These are phyloP conservation scores for Dioscorea dumetorum DNA, from an alignment of 106 monocot genomes.

Conservation along the genomic window DNA sequence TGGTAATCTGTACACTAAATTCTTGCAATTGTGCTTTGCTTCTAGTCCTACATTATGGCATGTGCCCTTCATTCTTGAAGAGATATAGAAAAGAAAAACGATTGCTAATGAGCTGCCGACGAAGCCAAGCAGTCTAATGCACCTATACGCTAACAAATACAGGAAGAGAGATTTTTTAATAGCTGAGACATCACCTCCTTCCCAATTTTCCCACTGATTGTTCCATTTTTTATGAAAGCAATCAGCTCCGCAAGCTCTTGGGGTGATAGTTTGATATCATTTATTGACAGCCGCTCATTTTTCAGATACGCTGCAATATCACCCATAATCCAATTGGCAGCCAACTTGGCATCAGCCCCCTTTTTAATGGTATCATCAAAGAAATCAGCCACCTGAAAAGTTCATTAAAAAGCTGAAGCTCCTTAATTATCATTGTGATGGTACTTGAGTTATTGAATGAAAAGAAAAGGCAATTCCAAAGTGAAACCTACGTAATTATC, in stretches of 20 bases:
- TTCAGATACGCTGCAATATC: constrained; percentile 93
- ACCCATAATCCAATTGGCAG: constrained; percentile 99
- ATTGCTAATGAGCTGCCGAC: too few species aligned
- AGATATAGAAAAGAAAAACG: too few species aligned
- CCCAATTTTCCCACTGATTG: constrained; percentile 94
- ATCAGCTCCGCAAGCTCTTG: constrained; percentile 82
- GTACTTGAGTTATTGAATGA: too few species aligned
- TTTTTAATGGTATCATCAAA: constrained; percentile 72
- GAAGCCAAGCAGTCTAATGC: not conserved
- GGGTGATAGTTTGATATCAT: constrained; percentile 76
- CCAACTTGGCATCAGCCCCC: constrained; percentile 85
- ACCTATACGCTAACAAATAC: not conserved
- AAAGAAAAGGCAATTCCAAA: not conserved
- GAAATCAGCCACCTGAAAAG: constrained; percentile 67
- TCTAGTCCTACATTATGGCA: too few species aligned
- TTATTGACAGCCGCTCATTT: constrained; percentile 65
- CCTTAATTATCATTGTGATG: not conserved
- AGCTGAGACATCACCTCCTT: constrained; percentile 56
- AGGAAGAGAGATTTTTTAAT: not conserved
- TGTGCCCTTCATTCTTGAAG: too few species aligned
- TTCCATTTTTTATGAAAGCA: constrained; percentile 76
- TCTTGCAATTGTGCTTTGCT: too few species aligned
- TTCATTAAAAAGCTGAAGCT: not conserved
- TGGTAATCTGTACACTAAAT: too few species aligned
- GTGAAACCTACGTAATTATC: constrained; percentile 46